A percentile compares a stretch with the other conserved stretches of the same genome.
phyloP scores from a whole-genome alignment of 805 yeast species.

The Ogataea polymorpha region DNA sequence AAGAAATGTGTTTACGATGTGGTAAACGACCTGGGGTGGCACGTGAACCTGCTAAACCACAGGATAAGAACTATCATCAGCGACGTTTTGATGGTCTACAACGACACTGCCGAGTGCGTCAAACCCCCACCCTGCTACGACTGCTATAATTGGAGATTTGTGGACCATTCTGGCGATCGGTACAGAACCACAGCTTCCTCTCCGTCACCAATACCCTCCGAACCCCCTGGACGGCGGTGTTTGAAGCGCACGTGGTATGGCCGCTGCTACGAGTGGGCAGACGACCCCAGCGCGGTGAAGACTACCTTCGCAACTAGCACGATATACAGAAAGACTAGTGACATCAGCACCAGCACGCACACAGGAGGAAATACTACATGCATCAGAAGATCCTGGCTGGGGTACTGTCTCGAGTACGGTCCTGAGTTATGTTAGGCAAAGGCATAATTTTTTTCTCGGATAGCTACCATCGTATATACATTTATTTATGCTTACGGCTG shows the following conservation, averaged over 20 bases:
- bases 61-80: conserved; percentile 89
- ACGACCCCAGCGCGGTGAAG: conserved; percentile 20
- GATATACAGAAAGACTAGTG: conserved; percentile 3
- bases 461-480: not conserved
- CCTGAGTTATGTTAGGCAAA: conserved; percentile 2
- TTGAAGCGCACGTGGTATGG: conserved; percentile 67
- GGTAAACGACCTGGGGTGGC: conserved; percentile 88
- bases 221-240: conserved; percentile 42
- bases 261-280: conserved; percentile 35
- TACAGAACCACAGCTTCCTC: conserved; percentile 30
- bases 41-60: conserved; percentile 81
- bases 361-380: conserved; percentile 9
- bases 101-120: conserved; percentile 71
- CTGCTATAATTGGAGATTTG: conserved; percentile 85
- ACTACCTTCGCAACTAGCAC: conserved; percentile 12
- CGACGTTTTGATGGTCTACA: conserved; percentile 67
- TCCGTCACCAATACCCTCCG: conserved; percentile 22
- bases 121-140: conserved; percentile 83
- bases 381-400: conserved; percentile 21
- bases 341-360: conserved; percentile 3
- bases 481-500: conserved; percentile 3
- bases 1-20: conserved; percentile 84
- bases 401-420: conserved; percentile 22
- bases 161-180: conserved; percentile 42
- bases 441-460: not conserved